Conservation (phyloP, 148 eudicot genomes). For the Gaultheria prostrata region DNA sequence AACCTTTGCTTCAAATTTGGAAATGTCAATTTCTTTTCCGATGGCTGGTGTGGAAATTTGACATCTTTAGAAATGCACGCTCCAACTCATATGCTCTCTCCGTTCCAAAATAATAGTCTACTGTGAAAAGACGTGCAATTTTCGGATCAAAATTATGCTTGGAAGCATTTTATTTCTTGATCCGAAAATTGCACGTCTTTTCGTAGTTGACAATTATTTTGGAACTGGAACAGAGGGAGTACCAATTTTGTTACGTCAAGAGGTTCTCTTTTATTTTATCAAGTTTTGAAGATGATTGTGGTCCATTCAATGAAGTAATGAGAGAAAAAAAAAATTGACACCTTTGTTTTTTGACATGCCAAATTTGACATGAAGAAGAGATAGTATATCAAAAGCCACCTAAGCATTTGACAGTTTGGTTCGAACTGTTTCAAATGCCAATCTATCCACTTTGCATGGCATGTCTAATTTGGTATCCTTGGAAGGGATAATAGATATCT, state of each 20-base stretch:
- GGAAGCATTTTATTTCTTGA: no score
- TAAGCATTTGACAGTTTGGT: neutral
- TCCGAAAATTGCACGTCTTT: no score
- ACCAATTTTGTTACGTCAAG: no score
- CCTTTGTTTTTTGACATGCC: neutral
- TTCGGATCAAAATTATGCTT: no score
- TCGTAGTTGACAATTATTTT: no score
- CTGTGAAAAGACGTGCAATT: no score
- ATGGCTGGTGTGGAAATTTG: neutral
- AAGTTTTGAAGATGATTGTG: neutral
- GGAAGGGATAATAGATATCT: neutral
- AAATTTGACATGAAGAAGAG: neutral
- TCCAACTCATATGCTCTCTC: neutral
- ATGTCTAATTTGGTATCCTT: neutral
- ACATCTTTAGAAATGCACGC: neutral
- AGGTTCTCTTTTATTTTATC: neutral
- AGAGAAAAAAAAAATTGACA: neutral
- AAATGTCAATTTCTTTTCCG: neutral
- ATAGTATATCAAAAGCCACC: neutral
- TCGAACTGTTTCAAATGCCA: neutral
- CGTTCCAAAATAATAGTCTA: no score
- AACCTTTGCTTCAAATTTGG: neutral
- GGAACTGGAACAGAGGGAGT: no score
- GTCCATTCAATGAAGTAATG: neutral
- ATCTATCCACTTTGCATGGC: neutral